Percentiles rank a stretch among this genome's conserved stretches.
phyloP scores from a whole-genome alignment of 768 basidiomycete species.

The Pulveroboletus sp. region DNA sequence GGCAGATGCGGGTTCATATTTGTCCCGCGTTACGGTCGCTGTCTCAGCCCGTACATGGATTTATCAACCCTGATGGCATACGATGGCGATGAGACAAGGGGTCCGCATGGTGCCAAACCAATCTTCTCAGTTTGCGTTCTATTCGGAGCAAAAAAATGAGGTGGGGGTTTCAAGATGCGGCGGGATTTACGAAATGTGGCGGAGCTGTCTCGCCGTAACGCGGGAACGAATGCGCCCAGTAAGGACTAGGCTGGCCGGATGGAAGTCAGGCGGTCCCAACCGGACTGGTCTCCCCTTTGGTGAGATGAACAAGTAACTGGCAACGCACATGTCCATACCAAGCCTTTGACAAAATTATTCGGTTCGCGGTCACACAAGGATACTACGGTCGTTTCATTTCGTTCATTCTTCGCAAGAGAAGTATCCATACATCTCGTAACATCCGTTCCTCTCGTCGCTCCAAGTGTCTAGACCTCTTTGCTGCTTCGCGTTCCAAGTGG shows the following conservation, averaged over 20 bases:
- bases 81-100: slow-evolving; percentile 6
- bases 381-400: slow-evolving; percentile 42
- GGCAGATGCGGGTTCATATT: not conserved
- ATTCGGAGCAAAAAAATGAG: slow-evolving; percentile 1
- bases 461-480: slow-evolving; percentile 15
- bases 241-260: slow-evolving; percentile 13
- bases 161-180: not conserved
- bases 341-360: not conserved
- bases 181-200: slow-evolving; percentile 17
- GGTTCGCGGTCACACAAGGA: slow-evolving; percentile 4
- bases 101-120: not conserved
- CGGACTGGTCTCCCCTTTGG: no score
- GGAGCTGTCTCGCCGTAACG: slow-evolving; percentile 3
- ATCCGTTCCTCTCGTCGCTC: slow-evolving; percentile 17
- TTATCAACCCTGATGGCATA: slow-evolving; percentile 5
- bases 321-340: not conserved
- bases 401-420: slow-evolving; percentile 34
- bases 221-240: slow-evolving; percentile 4
- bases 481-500: slow-evolving; percentile 9
- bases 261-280: not conserved
- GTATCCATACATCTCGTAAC: slow-evolving; percentile 24
- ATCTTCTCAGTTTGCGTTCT: not conserved
- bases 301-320: no score
- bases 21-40: no score
- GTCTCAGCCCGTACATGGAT: not conserved